Base-by-base conservation (phyloP, 1,139 yeast genomes). In the Candida gigantensis region DNA sequence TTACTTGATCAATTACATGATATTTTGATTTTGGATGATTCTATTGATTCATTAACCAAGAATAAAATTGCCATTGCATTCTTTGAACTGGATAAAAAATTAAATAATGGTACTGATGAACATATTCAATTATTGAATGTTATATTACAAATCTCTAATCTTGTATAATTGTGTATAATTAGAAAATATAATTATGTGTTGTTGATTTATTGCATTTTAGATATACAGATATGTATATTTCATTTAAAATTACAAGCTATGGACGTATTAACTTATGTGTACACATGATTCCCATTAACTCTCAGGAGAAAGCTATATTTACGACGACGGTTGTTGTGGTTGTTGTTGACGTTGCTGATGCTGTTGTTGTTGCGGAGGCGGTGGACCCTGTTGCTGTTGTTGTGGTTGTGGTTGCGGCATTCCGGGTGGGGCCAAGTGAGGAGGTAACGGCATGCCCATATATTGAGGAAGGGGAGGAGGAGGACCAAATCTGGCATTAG, bases 91-190 rank as follows among this genome's bases (percentile, higher is more conserved):
- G 98, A 94, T 57, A 73, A 78, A 37, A 72, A 81, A 41, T 66
- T 94, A 42, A 76, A 81, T 37, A 88, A 81, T 53, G 98, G 99
- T 11, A 79, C 96, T 3, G 95, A 89, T 54, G 99, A 94, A 56
- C 90, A 85, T 43, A 65, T 94, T 24, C 96, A 88, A 52, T 57
- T 94, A 24, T 70, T 92, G 47, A 85, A 87, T 50, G 68, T 89
- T 47, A 62, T 82, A 38, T 60, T 83, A 36, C 77, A 81, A 49
- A 65, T 87, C 3, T 68, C 86, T 2, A 64, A 65, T 37, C 55
- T 63, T 23, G 42, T 73, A 37, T 68, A 55, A 24, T 13, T 13
- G 12, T 12, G 20, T 24, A 24, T 17, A 27, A 6, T 9, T 20
- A 9, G 21, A 9, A 6, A 20, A 20, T 20, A 9, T 9, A 9